Percentiles rank a stretch among this genome's conserved stretches.
Conservation (phyloP, 2,329 filamentous ascomycete species). For the Aspergillus oerlinghausenensis region DNA sequence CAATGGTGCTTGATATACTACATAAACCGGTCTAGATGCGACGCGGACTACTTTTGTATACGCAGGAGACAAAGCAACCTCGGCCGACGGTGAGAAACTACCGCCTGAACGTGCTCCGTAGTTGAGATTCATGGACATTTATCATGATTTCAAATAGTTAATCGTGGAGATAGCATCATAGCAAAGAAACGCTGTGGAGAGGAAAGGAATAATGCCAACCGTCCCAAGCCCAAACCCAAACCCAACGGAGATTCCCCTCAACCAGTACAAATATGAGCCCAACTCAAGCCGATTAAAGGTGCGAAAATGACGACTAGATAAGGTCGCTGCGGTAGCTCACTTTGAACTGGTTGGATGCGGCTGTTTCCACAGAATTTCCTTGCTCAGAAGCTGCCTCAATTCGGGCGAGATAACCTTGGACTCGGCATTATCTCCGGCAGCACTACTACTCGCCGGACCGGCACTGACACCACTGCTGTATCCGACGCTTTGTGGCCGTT, state of each 20-base stretch:
- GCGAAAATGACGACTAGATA: neutral
- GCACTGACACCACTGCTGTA: conserved; percentile 21
- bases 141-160: neutral
- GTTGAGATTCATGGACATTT: neutral
- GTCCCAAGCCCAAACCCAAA: neutral
- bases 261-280: neutral
- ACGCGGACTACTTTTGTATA: too few species aligned
- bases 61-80: too few species aligned
- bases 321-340: neutral
- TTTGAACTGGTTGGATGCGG: conserved; percentile 6
- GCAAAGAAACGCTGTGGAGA: neutral
- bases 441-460: neutral
- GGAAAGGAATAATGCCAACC: neutral
- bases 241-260: neutral
- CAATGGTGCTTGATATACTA: neutral
- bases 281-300: neutral
- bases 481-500: conserved; percentile 15
- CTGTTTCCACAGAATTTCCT: conserved; percentile 50
- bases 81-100: neutral
- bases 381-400: conserved; percentile 56
- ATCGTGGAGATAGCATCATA: neutral
- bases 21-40: neutral
- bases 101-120: neutral
- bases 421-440: conserved; percentile 14
- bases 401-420: conserved; percentile 60